Evolutionary conservation across 768 basidiomycete species (phyloP).

Genomic region (Rhodotorula babjevae): DNA sequence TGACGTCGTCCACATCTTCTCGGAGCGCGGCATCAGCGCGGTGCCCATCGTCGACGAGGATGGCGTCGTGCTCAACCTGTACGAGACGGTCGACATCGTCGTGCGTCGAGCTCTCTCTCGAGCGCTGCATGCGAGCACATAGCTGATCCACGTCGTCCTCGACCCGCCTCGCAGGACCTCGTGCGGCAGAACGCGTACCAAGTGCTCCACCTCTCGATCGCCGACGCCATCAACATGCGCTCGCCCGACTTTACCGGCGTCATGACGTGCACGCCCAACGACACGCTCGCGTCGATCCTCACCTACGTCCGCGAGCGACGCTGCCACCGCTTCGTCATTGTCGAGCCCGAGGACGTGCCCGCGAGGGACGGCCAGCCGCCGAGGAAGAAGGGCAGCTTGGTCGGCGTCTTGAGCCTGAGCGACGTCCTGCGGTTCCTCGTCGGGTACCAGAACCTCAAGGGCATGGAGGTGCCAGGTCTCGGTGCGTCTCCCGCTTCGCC

Average conservation of each 20-base stretch:
- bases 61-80: constrained; percentile 89
- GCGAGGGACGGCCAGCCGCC: constrained; percentile 5
- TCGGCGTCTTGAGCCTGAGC: constrained; percentile 82
- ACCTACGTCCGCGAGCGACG: constrained; percentile 87
- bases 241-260: constrained; percentile 95
- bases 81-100: constrained; percentile 98
- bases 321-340: constrained; percentile 67
- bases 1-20: constrained; percentile 98
- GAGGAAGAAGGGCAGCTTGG: constrained; percentile 55
- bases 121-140: too few relatives aligned
- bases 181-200: constrained; percentile 83
- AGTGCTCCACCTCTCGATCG: constrained; percentile 88
- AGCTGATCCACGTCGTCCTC: neutral
- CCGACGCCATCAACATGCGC: constrained; percentile 84
- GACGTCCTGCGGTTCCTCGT: constrained; percentile 83
- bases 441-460: constrained; percentile 39
- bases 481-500: constrained; percentile 7
- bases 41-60: constrained; percentile 82
- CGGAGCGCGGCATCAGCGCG: constrained; percentile 87
- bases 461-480: constrained; percentile 32
- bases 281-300: constrained; percentile 83
- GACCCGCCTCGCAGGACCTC: constrained; percentile 62
- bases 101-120: constrained; percentile 50
- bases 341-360: constrained; percentile 35
- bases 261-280: constrained; percentile 86